Conservation (phyloP, 139 green algal species). For the Chlorella vulgaris region DNA sequence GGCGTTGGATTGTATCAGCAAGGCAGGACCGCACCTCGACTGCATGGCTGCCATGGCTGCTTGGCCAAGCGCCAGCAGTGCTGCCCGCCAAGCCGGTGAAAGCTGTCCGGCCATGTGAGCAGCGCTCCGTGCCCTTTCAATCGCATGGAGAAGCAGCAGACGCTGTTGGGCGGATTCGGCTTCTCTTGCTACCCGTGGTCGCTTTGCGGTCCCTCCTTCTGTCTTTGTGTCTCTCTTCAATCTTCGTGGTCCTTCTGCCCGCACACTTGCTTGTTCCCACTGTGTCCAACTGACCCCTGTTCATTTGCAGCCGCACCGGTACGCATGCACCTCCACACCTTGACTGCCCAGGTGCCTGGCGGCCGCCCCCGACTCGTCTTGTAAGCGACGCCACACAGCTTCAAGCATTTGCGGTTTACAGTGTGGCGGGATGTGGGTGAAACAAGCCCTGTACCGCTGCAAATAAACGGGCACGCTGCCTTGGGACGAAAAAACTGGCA, state of each 20-base stretch:
- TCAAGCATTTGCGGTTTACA: no score
- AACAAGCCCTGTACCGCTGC: background rate
- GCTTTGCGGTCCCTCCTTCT: background rate
- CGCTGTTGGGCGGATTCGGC: no score
- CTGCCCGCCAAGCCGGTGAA: no score
- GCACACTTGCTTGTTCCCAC: background rate
- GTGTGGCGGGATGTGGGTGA: no score
- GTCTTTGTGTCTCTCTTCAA: background rate
- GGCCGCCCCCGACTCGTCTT: no score
- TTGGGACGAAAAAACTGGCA: background rate
- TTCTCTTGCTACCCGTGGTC: no score
- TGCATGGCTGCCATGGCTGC: no score
- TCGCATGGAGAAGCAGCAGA: background rate
- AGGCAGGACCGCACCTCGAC: no score
- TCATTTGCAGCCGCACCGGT: background rate
- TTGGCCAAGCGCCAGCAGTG: no score
- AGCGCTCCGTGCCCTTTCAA: background rate
- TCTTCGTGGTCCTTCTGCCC: background rate
- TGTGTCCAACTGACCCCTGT: background rate
- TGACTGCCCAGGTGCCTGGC: no score
- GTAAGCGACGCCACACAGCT: no score
- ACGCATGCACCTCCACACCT: background rate
- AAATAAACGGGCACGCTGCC: background rate
- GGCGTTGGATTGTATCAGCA: no score
- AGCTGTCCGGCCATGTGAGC: background rate